Percentiles rank a stretch among this genome's conserved stretches.
phyloP scores from a whole-genome alignment of 371 early-diverging fungal species.

The Rhizopus stolonifer region DNA sequence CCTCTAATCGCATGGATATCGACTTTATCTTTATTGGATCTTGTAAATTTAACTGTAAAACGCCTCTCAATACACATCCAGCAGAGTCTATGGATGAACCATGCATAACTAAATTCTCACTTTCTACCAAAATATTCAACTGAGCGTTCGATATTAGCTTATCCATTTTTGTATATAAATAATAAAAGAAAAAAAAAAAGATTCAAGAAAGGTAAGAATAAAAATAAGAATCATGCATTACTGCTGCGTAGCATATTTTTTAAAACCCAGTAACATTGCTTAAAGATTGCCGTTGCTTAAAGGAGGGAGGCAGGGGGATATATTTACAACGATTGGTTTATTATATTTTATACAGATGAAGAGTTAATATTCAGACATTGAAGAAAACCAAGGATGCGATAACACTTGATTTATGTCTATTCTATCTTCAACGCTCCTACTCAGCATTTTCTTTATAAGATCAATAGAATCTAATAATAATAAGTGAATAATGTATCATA shows the following conservation, averaged over 20 bases:
- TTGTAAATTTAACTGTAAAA: slow-evolving; percentile 25
- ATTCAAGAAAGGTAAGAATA: no score
- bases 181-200: not conserved
- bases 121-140: slow-evolving; percentile 37
- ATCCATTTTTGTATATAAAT: slow-evolving; percentile 12
- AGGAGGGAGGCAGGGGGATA: no score
- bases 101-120: slow-evolving; percentile 37
- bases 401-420: slow-evolving; percentile 53
- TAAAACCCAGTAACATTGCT: no score
- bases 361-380: not conserved
- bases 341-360: no score
- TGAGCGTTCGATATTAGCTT: slow-evolving; percentile 13
- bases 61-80: slow-evolving; percentile 46
- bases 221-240: not conserved
- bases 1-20: slow-evolving; percentile 31
- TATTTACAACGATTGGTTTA: no score
- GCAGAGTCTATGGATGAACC: slow-evolving; percentile 41
- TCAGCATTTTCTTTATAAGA: slow-evolving; percentile 48
- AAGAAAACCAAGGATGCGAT: slow-evolving; percentile 52
- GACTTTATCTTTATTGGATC: slow-evolving; percentile 41
- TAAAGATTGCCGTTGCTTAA: no score
- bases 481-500: not conserved
- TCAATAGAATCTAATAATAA: slow-evolving; percentile 41
- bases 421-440: slow-evolving; percentile 38
- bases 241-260: no score